phyloP scores from a whole-genome alignment of 2,329 filamentous ascomycete species.

The Sporothrix phasma region DNA sequence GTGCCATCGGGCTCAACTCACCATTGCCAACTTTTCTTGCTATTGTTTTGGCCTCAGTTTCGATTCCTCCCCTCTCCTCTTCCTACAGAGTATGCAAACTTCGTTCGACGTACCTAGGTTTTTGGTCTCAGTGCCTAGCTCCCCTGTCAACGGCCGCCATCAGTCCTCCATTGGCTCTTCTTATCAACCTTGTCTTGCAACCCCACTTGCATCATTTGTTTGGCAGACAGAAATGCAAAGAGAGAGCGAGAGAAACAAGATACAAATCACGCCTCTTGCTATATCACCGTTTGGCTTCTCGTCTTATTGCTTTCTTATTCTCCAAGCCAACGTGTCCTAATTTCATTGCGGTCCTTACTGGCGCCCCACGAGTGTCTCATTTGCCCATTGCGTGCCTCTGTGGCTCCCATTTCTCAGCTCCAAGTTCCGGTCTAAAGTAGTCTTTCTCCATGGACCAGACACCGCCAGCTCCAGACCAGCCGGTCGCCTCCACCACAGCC shows the following conservation, averaged over 20 bases:
- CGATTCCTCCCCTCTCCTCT: not conserved
- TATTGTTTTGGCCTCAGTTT: not conserved
- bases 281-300: not conserved
- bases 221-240: not conserved
- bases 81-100: not conserved
- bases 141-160: not conserved
- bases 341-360: not conserved
- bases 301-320: not conserved
- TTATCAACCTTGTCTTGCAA: not conserved
- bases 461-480: slow-evolving; percentile 7
- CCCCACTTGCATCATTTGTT: not conserved
- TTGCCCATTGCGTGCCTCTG: slow-evolving; percentile 1
- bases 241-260: not conserved
- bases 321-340: not conserved
- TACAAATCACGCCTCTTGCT: too few relatives aligned
- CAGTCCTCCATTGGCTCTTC: not conserved
- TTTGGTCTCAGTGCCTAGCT: not conserved
- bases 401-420: not conserved
- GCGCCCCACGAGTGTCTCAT: not conserved
- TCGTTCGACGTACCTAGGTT: not conserved
- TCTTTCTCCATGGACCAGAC: slow-evolving; percentile 2
- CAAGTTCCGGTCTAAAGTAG: slow-evolving; percentile 9
- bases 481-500: not conserved
- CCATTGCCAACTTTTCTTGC: not conserved
- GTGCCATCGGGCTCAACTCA: not conserved